Evolutionary conservation across 108 stramenopile species (phyloP).

Genomic region (Skeletonema potamos): DNA sequence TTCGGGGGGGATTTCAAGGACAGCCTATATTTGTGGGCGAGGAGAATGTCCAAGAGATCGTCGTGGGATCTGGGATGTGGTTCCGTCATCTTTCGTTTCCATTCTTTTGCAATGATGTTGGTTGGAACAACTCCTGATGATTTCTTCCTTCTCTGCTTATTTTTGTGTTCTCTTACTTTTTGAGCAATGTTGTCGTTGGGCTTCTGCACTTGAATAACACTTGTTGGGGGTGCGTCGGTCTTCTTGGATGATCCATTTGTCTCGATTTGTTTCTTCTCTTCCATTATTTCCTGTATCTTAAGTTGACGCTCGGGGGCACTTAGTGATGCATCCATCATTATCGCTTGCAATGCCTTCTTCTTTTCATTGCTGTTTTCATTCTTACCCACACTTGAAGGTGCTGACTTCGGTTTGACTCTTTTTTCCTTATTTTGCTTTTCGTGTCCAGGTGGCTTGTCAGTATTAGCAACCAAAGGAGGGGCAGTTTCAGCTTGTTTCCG

Average conservation of each 20-base stretch:
- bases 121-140: not conserved
- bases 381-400: conserved; percentile 8
- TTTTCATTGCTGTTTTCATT: not conserved
- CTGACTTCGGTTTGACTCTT: not conserved
- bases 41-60: conserved; percentile 50
- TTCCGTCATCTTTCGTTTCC: conserved; percentile 25
- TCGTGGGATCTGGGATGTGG: conserved; percentile 30
- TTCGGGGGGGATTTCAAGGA: conserved; percentile 55
- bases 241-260: not conserved
- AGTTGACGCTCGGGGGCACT: conserved; percentile 16
- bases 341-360: conserved; percentile 3
- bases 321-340: conserved; percentile 15
- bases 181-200: not conserved
- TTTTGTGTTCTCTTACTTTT: not conserved
- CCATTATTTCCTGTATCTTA: conserved; percentile 29
- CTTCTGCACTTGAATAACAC: not conserved
- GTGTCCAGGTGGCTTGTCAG: not conserved
- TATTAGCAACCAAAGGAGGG: conserved; percentile 49
- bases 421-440: not conserved
- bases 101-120: conserved; percentile 16
- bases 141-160: not conserved
- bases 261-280: not conserved
- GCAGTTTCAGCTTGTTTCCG: conserved; percentile 24
- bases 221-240: not conserved
- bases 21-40: conserved; percentile 65